Conservation (phyloP, 2,329 filamentous ascomycete genomes). For the Cladobotryum protrusum region DNA sequence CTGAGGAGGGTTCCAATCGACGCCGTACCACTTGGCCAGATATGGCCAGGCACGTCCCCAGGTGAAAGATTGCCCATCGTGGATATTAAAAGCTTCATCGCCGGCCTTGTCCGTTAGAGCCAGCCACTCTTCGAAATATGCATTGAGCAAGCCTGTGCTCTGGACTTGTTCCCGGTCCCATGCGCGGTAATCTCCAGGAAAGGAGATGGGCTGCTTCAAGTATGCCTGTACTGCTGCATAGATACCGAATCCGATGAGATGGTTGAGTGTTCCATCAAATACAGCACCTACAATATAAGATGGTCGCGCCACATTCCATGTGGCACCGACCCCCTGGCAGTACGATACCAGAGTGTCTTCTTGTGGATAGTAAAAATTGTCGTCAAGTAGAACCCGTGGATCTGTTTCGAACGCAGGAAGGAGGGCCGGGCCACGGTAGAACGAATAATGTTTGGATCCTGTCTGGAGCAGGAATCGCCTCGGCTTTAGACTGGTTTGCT, state of each 20-base stretch:
- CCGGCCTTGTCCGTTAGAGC: background rate
- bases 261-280: constrained; percentile 1
- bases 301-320: constrained; percentile 4
- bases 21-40: constrained; percentile 1
- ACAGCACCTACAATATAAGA: constrained; percentile 7
- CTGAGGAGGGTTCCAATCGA: background rate
- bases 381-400: background rate
- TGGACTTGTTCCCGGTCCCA: constrained; percentile 3
- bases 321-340: background rate
- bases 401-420: background rate
- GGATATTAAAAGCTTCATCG: constrained; percentile 3
- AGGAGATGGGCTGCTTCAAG: background rate
- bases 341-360: constrained; percentile 1
- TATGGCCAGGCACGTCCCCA: constrained; percentile 5
- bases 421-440: background rate
- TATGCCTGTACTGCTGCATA: constrained; percentile 4
- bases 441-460: constrained; percentile 2
- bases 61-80: background rate
- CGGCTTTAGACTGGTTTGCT: background rate
- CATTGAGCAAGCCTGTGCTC: background rate
- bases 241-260: background rate
- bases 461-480: constrained; percentile 5
- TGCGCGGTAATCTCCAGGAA: background rate
- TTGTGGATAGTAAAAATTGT: constrained; percentile 6
- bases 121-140: constrained; percentile 4